These are phyloP conservation scores for Colletotrichum orchidophilum DNA, from an alignment of 2,329 filamentous ascomycete species.

Conservation along the genomic window DNA sequence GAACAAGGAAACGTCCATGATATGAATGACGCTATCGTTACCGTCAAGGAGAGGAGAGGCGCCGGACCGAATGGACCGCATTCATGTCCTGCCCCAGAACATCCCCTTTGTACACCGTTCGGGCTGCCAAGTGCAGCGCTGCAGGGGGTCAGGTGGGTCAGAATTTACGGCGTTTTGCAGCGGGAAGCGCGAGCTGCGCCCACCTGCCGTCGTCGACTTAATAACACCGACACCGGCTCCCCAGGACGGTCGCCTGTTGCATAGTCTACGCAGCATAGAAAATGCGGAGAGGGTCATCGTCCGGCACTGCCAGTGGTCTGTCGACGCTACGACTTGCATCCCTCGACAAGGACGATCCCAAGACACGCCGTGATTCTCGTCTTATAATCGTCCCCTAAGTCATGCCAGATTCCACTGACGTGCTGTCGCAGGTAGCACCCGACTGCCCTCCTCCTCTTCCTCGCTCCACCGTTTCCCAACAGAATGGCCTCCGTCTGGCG, in stretches of 20 bases:
- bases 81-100: neutral
- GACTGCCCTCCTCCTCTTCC: neutral
- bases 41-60: neutral
- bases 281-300: neutral
- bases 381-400: conserved; percentile 27
- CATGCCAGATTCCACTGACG: conserved; percentile 28
- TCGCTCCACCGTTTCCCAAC: conserved; percentile 19
- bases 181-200: conserved; percentile 25
- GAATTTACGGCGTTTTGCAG: neutral
- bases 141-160: conserved; percentile 26
- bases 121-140: conserved; percentile 15
- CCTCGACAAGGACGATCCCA: conserved; percentile 30
- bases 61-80: neutral
- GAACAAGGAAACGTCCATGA: neutral
- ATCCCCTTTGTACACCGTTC: conserved; percentile 22
- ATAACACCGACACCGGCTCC: conserved; percentile 21
- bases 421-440: neutral
- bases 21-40: conserved; percentile 29
- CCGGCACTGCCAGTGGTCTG: conserved; percentile 11
- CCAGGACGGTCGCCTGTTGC: conserved; percentile 1
- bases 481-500: conserved; percentile 3
- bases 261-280: neutral
- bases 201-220: neutral
- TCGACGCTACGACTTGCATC: conserved; percentile 12
- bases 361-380: conserved; percentile 24